Conservation (phyloP, 768 basidiomycete genomes). For the Heimioporus sp. region DNA sequence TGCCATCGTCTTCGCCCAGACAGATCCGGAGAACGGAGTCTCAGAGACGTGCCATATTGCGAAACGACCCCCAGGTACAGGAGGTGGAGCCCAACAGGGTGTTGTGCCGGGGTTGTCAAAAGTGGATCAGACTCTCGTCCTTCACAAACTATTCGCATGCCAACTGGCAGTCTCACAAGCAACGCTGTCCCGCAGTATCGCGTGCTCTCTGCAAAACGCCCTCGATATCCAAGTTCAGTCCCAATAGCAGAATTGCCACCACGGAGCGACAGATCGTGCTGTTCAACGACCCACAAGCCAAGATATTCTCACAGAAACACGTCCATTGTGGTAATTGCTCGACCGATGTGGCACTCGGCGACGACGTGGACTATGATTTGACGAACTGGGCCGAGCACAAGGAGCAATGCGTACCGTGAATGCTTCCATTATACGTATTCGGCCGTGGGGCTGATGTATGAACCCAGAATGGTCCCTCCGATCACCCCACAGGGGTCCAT, state of each 20-base stretch:
- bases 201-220: constrained; percentile 18
- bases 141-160: constrained; percentile 37
- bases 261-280: constrained; percentile 60
- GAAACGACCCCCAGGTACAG: constrained; percentile 51
- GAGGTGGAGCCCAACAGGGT: constrained; percentile 50
- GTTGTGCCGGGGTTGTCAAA: constrained; percentile 59
- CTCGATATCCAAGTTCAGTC: constrained; percentile 35
- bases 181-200: constrained; percentile 38
- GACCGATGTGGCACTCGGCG: constrained; percentile 40
- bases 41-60: constrained; percentile 51
- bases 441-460: constrained; percentile 1
- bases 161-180: constrained; percentile 57
- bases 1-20: constrained; percentile 15
- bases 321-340: constrained; percentile 57
- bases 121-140: constrained; percentile 56
- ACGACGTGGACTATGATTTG: constrained; percentile 58
- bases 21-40: constrained; percentile 27
- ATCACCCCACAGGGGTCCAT: constrained; percentile 17
- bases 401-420: constrained; percentile 42
- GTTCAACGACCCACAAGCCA: constrained; percentile 63
- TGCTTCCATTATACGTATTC: neutral
- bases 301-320: constrained; percentile 40
- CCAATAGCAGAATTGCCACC: constrained; percentile 57
- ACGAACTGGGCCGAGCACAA: constrained; percentile 66
- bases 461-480: constrained; percentile 17